Evolutionary conservation across 441 rosid species (phyloP).

Genomic region (Pelargonium cotyledonis): DNA sequence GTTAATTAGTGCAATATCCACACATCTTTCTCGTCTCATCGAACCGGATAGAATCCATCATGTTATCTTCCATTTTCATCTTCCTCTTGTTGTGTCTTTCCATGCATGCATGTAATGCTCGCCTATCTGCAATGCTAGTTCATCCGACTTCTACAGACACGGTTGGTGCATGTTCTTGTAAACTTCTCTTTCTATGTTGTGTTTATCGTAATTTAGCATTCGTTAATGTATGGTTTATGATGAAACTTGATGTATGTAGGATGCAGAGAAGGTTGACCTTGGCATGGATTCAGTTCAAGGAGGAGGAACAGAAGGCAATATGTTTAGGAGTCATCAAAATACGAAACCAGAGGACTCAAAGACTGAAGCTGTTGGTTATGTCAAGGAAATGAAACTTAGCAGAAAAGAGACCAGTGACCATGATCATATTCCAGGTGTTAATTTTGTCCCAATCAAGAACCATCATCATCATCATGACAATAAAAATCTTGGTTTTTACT

Average conservation of each 20-base stretch:
- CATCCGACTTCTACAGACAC: conserved; percentile 11
- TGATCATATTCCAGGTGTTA: conserved; percentile 8
- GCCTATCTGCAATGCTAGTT: conserved; percentile 20
- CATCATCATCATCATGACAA: conserved; percentile 3
- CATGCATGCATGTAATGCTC: conserved; percentile 40
- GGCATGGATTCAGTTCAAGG: conserved; percentile 2
- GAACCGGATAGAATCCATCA: conserved; percentile 17
- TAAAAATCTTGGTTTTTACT: conserved; percentile 25
- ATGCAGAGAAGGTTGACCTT: conserved; percentile 16
- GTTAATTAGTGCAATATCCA: neutral
- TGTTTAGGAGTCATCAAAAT: neutral
- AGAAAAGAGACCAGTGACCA: conserved; percentile 1
- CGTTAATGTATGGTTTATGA: no score
- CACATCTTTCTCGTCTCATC: no score
- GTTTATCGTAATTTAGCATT: no score
- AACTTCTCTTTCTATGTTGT: neutral
- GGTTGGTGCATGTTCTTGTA: conserved; percentile 9
- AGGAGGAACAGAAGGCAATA: conserved; percentile 11
- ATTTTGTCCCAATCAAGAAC: conserved; percentile 20
- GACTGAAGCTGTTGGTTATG: neutral
- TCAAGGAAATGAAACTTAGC: neutral
- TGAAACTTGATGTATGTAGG: conserved; percentile 14
- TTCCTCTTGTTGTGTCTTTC: conserved; percentile 23
- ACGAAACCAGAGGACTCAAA: conserved; percentile 8
- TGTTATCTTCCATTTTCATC: conserved; percentile 18